phyloP scores from a whole-genome alignment of 2,329 filamentous ascomycete species.

The Colletotrichum graminicola region DNA sequence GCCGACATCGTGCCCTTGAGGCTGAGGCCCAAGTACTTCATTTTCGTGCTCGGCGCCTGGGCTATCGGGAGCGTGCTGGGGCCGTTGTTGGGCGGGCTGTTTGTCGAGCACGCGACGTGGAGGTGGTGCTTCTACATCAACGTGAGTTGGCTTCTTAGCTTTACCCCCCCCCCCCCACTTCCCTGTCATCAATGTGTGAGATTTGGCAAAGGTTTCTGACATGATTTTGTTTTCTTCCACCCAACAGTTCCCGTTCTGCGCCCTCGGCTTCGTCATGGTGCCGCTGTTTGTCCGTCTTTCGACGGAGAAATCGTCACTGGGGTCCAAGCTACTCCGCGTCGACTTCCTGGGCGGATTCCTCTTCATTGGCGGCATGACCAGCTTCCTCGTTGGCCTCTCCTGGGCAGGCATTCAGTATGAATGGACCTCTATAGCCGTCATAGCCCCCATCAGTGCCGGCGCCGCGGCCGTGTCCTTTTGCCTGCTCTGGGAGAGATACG shows the following conservation, averaged over 20 bases:
- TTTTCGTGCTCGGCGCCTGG: conserved; percentile 17
- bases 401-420: conserved; percentile 11
- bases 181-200: neutral
- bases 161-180: no score
- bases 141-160: neutral
- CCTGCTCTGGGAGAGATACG: neutral
- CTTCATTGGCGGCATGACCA: conserved; percentile 13
- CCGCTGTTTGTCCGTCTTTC: conserved; percentile 11
- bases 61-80: conserved; percentile 29
- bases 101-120: neutral
- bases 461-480: neutral
- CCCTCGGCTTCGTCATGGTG: conserved; percentile 14
- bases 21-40: conserved; percentile 23
- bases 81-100: neutral
- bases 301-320: neutral
- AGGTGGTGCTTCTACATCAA: conserved; percentile 13
- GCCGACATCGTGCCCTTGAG: conserved; percentile 30
- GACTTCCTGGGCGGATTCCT: neutral
- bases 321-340: conserved; percentile 3
- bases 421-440: neutral
- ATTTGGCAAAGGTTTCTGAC: no score
- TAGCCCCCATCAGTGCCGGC: neutral
- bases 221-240: neutral
- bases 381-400: conserved; percentile 15
- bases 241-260: conserved; percentile 16